Evolutionary conservation across 2,329 filamentous ascomycete genomes (phyloP).

Genomic region (Aphanocladium album): DNA sequence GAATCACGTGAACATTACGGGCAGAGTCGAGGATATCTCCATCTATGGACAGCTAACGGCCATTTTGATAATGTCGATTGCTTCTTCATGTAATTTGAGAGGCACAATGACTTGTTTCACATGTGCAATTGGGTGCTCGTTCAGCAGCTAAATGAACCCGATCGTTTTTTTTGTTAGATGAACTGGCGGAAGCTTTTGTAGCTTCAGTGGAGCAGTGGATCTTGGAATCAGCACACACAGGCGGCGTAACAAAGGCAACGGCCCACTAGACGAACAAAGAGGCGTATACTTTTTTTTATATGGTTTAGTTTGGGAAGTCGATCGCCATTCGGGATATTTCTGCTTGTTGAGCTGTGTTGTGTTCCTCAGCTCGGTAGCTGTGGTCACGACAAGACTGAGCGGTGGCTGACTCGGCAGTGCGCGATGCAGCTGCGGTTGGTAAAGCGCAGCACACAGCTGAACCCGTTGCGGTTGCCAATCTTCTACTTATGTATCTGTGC

Average conservation of each 20-base stretch:
- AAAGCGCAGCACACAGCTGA: neutral
- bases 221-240: neutral
- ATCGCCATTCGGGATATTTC: neutral
- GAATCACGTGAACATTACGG: neutral
- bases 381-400: neutral
- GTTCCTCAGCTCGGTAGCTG: neutral
- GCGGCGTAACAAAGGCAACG: neutral
- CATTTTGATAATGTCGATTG: too few species aligned
- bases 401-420: too few species aligned
- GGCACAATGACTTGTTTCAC: neutral
- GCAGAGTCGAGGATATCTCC: too few species aligned
- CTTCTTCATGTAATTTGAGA: neutral
- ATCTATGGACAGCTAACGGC: too few species aligned
- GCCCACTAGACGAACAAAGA: neutral
- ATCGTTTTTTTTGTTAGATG: neutral
- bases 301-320: neutral
- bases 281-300: neutral
- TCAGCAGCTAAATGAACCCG: neutral
- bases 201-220: neutral
- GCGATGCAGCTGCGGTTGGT: neutral
- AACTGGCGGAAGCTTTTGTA: neutral
- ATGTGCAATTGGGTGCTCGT: neutral
- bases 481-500: neutral
- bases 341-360: too few species aligned
- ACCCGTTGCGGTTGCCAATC: too few species aligned